Conservation (phyloP, 1,284 basidiomycete species). For the Cryptococcus wingfieldii region DNA sequence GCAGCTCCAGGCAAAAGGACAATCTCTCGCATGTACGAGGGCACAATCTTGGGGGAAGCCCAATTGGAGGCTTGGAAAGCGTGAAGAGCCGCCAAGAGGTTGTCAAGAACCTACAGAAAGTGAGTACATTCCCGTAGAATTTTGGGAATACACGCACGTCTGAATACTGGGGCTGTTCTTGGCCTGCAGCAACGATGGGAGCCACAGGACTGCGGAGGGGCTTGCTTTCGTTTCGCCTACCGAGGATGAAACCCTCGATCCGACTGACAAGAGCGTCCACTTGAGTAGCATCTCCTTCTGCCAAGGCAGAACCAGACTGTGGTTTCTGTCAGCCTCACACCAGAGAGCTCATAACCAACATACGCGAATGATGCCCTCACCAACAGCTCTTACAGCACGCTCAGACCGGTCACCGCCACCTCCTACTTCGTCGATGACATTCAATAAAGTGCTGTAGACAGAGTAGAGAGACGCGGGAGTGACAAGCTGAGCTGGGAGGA, state of each 20-base stretch:
- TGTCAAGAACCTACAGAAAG: conserved; percentile 31
- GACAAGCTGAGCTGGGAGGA: conserved; percentile 70
- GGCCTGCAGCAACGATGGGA: conserved; percentile 28
- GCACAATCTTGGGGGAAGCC: conserved; percentile 46
- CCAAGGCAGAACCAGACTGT: conserved; percentile 38
- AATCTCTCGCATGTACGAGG: conserved; percentile 58
- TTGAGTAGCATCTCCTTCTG: conserved; percentile 29
- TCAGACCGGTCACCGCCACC: conserved; percentile 81
- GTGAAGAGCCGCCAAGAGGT: conserved; percentile 36
- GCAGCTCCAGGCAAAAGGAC: conserved; percentile 31
- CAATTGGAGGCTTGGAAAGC: conserved; percentile 29
- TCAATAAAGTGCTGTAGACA: conserved; percentile 72
- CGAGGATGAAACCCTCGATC: conserved; percentile 39
- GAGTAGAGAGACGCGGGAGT: conserved; percentile 69
- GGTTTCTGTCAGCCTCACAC: conserved; percentile 45
- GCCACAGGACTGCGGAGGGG: conserved; percentile 32
- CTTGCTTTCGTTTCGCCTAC: conserved; percentile 26
- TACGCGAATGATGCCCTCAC: conserved; percentile 79
- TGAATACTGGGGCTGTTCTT: conserved; percentile 29
- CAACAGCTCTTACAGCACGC: conserved; percentile 76
- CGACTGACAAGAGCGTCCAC: conserved; percentile 30
- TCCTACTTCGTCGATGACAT: conserved; percentile 83
- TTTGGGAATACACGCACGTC: conserved; percentile 19
- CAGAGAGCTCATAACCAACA: conserved; percentile 27
- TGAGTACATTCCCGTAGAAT: background rate